These are phyloP conservation scores for Isabelozyma heimii DNA, from an alignment of 805 yeast species.

Conservation along the genomic window DNA sequence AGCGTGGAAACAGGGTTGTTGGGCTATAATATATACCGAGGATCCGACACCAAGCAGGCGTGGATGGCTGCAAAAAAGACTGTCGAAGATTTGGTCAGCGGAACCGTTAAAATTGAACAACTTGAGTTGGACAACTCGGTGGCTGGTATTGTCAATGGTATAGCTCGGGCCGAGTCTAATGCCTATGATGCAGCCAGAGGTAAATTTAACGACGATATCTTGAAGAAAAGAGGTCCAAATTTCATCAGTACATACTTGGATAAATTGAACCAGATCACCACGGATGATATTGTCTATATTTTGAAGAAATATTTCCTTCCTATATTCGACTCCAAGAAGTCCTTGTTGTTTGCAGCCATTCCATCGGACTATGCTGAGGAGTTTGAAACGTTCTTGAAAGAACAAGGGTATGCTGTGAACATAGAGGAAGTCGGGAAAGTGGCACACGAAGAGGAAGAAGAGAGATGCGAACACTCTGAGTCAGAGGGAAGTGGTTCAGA, in stretches of 20 bases:
- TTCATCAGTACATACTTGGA: slow-evolving; percentile 54
- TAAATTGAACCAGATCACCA: slow-evolving; percentile 50
- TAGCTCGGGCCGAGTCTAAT: slow-evolving; percentile 70
- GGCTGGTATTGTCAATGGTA: slow-evolving; percentile 67
- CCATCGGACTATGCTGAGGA: slow-evolving; percentile 61
- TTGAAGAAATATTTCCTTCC: slow-evolving; percentile 61
- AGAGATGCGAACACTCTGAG: slow-evolving; percentile 8
- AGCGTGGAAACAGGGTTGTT: slow-evolving; percentile 66
- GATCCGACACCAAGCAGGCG: slow-evolving; percentile 74
- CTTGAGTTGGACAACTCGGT: slow-evolving; percentile 68
- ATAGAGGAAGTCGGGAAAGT: slow-evolving; percentile 49
- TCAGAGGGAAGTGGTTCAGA: slow-evolving; percentile 8
- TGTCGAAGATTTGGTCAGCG: slow-evolving; percentile 58
- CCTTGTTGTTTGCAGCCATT: slow-evolving; percentile 67
- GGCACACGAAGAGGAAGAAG: neutral
- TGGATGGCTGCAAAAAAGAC: slow-evolving; percentile 62
- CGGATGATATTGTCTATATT: slow-evolving; percentile 47
- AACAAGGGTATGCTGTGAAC: slow-evolving; percentile 57
- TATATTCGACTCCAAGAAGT: slow-evolving; percentile 54
- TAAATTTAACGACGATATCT: slow-evolving; percentile 62
- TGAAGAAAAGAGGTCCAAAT: slow-evolving; percentile 69
- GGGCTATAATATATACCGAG: slow-evolving; percentile 70
- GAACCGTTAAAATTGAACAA: slow-evolving; percentile 52
- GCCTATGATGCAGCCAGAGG: slow-evolving; percentile 60
- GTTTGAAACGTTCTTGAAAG: slow-evolving; percentile 45